Percentiles rank a stretch among this genome's conserved stretches.
Evolutionary conservation across 2,329 filamentous ascomycete genomes (phyloP).

Genomic region (Fusarium sp.): DNA sequence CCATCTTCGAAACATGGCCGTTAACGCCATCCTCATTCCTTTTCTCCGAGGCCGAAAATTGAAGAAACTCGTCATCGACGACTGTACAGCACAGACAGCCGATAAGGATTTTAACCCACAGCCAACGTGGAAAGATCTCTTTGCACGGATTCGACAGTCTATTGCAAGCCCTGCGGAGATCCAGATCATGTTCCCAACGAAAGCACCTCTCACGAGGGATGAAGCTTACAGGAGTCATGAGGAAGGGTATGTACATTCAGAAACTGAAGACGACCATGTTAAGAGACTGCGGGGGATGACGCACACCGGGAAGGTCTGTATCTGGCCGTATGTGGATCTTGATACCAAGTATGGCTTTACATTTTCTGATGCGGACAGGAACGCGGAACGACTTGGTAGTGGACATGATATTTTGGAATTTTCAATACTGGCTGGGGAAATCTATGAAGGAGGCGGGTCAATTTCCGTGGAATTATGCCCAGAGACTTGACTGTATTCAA

Average conservation of each 20-base stretch:
- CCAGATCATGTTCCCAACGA: not conserved
- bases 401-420: conserved; percentile 14
- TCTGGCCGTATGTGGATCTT: conserved; percentile 13
- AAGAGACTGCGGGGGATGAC: not conserved
- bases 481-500: no score
- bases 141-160: not conserved
- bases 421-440: not conserved
- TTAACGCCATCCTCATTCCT: not conserved
- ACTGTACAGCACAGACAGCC: not conserved
- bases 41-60: not conserved
- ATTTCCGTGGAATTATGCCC: no score
- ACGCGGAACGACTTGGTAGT: not conserved
- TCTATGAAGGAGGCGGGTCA: not conserved
- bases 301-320: not conserved
- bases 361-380: not conserved
- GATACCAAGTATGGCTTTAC: conserved; percentile 2
- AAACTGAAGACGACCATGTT: not conserved
- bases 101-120: not conserved
- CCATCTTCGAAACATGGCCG: conserved; percentile 5
- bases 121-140: conserved; percentile 4
- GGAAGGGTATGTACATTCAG: not conserved
- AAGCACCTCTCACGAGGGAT: not conserved
- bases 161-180: not conserved
- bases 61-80: not conserved
- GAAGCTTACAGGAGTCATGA: not conserved